Percentiles rank a stretch among this genome's conserved stretches.
phyloP scores from a whole-genome alignment of 192 early-diverging fungal species.

The Coemansia sp. region DNA sequence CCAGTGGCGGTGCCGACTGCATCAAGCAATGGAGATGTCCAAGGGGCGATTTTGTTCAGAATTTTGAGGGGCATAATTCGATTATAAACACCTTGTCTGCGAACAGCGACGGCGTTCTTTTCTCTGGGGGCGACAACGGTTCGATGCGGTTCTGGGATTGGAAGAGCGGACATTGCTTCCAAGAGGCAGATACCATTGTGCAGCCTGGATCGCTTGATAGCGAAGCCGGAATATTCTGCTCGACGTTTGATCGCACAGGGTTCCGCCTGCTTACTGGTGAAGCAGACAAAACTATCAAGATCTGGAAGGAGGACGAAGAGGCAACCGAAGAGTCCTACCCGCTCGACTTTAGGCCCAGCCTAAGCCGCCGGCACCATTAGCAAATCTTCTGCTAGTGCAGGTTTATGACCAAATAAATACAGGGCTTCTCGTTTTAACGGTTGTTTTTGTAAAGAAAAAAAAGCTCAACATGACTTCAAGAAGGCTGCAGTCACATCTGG shows the following conservation, averaged over 20 bases:
- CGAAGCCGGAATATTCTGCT: constrained; percentile 94
- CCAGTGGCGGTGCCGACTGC: constrained; percentile 82
- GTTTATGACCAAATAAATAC: no score
- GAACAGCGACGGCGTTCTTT: constrained; percentile 91
- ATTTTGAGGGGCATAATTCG: constrained; percentile 79
- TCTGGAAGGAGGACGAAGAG: constrained; percentile 49
- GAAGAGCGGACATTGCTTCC: constrained; percentile 95
- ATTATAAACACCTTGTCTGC: constrained; percentile 90
- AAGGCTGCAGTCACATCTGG: constrained; percentile 27
- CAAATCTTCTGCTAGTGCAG: background rate
- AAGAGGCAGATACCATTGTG: constrained; percentile 78
- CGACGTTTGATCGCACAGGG: constrained; percentile 94
- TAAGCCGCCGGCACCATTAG: constrained; percentile 29
- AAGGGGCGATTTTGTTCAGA: constrained; percentile 92
- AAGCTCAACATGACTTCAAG: constrained; percentile 16
- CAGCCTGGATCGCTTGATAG: constrained; percentile 96
- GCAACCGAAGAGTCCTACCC: constrained; percentile 56
- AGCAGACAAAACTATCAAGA: constrained; percentile 99
- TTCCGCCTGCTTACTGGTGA: constrained; percentile 96
- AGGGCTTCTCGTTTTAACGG: background rate
- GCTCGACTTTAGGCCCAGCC: constrained; percentile 41
- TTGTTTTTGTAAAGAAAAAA: background rate
- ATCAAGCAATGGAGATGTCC: constrained; percentile 99
- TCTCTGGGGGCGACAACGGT: constrained; percentile 96
- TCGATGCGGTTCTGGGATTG: constrained; percentile 98